Evolutionary conservation across 345 rosid genomes (phyloP).

Genomic region (Firmiana major): DNA sequence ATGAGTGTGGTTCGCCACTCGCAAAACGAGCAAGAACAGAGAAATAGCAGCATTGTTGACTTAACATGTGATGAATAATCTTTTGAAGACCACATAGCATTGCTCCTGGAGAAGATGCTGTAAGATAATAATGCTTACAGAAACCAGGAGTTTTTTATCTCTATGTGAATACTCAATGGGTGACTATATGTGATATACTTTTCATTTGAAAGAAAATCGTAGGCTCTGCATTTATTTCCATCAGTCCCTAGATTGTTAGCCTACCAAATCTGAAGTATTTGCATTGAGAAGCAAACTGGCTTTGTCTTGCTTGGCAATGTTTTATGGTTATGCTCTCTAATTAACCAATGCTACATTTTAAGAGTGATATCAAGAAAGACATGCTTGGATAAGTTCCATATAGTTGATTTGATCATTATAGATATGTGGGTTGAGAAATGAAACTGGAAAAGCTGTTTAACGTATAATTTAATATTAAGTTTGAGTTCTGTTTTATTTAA

Average conservation of each 20-base stretch:
- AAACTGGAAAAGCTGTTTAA: no score
- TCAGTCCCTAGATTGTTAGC: neutral
- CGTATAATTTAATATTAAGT: no score
- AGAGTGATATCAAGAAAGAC: neutral
- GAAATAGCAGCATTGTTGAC: slow-evolving; percentile 12
- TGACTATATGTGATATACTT: neutral
- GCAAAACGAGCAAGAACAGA: slow-evolving; percentile 38
- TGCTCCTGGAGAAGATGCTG: neutral
- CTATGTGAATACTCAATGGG: neutral
- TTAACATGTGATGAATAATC: neutral
- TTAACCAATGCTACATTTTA: neutral
- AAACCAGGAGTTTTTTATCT: neutral
- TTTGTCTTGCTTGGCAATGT: neutral
- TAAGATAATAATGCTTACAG: neutral
- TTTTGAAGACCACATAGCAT: neutral
- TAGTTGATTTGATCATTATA: no score
- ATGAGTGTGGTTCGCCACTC: slow-evolving; percentile 15
- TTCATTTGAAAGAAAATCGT: neutral
- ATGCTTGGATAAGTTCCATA: neutral
- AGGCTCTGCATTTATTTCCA: neutral
- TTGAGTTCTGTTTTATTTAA: no score
- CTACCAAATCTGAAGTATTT: neutral
- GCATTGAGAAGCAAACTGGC: neutral
- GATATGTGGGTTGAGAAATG: no score
- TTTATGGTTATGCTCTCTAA: neutral